Evolutionary conservation across 1,284 basidiomycete species (phyloP), one percentile per base, ranked within the genome.

Genomic region (Ustilago lituana): DNA sequence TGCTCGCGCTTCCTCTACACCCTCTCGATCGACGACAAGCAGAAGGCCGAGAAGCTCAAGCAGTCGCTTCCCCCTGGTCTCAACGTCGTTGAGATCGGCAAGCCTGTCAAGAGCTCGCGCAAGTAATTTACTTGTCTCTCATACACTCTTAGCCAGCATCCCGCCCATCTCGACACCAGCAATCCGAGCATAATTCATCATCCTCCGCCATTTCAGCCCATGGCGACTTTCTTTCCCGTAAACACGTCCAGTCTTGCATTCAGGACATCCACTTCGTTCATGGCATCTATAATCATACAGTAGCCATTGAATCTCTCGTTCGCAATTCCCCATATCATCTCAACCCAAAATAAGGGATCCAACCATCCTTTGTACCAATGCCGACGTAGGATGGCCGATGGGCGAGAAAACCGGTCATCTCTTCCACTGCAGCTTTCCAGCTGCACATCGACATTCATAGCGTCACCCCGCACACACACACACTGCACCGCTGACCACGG

Each of bases 1-100:
- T 97, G 94, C 87, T 91, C 92, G 69, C 88, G 91, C 83, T 97
- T 95, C 86, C 91, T 98, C 73, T 98, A 99, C 90, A 98, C 96
- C 27, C 89, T 98, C 76, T 89, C 90, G 71, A 86, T 98, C 82
- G 90, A 94, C 83, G 96, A 98, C 86, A 88, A 91, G 81, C 94
- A 97, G 85, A 98, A 98, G 88, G 96, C 96, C 44, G 93, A 96
- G 84, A 99, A 98, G 88, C 89, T 99, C 80, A 90, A 91, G 87
- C 92, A 93, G 86, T 91, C 90, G 81, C 87, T 99, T 51, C 95
- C 95, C 64, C 95, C 96, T 83, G 91, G 94, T 58, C 70, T 73
- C 41, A 64, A 73, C 70, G 70, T 73, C 46, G 70, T 73, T 44
- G 70, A 73, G 70, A 61, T 73, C 39, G 70, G 70, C 61, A 68